phyloP scores from a whole-genome alignment of 2,329 filamentous ascomycete genomes.

The Graphiopsis chlorocephala region DNA sequence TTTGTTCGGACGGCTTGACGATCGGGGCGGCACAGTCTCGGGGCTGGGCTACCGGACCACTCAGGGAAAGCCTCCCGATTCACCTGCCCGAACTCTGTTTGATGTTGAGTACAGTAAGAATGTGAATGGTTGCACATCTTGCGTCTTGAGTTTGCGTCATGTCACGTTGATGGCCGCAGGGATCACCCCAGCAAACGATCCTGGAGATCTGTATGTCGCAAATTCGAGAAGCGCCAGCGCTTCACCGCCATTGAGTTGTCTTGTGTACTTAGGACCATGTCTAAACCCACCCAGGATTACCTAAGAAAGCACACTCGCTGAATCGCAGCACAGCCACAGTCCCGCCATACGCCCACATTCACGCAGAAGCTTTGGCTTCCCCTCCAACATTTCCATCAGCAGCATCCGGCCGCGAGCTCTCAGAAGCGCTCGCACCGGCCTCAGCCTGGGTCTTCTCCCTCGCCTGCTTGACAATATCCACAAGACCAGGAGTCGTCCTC shows the following conservation, averaged over 20 bases:
- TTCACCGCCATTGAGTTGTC: neutral
- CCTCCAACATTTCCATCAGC: neutral
- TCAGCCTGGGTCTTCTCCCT: conserved; percentile 10
- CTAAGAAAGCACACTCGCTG: neutral
- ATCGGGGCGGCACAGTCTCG: neutral
- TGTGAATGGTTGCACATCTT: no score
- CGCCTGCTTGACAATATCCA: conserved; percentile 6
- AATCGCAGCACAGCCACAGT: neutral
- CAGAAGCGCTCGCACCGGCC: neutral
- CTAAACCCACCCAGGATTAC: neutral
- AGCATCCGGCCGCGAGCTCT: neutral
- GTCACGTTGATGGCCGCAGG: no score
- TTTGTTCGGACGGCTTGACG: no score
- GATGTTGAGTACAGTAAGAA: no score
- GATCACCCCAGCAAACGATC: no score
- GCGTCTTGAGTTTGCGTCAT: no score
- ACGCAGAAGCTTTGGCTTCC: neutral
- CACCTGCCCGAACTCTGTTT: neutral
- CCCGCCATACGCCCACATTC: neutral
- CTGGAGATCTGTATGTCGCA: no score
- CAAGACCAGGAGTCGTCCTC: neutral
- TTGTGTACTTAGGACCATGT: neutral
- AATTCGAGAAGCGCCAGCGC: neutral
- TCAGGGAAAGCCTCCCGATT: neutral
- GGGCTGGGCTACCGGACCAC: neutral